Percentiles rank a stretch among this genome's conserved stretches.
Evolutionary conservation across 225 moss, liverwort and hornwort genomes (phyloP).

Genomic region (Rhytidiadelphus loreus): DNA sequence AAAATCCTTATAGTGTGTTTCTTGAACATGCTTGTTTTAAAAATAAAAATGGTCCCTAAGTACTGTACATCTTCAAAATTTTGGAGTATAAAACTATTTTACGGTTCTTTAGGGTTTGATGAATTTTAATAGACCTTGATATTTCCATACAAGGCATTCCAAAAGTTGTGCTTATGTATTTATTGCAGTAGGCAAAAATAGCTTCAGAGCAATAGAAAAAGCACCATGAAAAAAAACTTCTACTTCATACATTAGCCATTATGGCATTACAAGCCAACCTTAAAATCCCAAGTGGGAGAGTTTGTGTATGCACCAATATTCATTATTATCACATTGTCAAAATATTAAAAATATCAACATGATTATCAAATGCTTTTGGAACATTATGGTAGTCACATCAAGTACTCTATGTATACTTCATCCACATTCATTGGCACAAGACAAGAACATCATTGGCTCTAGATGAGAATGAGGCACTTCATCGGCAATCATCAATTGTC

Average conservation of each 20-base stretch:
- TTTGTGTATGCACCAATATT: accelerated
- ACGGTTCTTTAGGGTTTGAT: accelerated
- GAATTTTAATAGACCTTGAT: background rate
- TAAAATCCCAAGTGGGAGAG: background rate
- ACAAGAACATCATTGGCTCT: too few species aligned
- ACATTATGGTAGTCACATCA: accelerated
- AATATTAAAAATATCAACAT: background rate
- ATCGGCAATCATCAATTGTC: background rate
- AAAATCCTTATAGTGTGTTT: too few species aligned
- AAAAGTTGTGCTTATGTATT: background rate
- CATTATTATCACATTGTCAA: background rate
- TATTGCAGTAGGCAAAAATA: background rate
- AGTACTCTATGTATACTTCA: background rate
- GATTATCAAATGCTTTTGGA: background rate
- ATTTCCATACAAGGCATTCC: background rate
- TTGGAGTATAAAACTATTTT: background rate
- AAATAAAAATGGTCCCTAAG: accelerated
- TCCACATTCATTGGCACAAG: background rate
- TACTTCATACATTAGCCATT: accelerated
- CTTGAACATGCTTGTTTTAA: too few species aligned
- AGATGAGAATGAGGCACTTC: background rate
- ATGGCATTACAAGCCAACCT: background rate
- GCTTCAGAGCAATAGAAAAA: accelerated
- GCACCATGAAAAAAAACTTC: accelerated
- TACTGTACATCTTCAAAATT: background rate